These are phyloP conservation scores for Plasmodium knowlesi DNA, from an alignment of 169 alveolate genomes.

Conservation along the genomic window DNA sequence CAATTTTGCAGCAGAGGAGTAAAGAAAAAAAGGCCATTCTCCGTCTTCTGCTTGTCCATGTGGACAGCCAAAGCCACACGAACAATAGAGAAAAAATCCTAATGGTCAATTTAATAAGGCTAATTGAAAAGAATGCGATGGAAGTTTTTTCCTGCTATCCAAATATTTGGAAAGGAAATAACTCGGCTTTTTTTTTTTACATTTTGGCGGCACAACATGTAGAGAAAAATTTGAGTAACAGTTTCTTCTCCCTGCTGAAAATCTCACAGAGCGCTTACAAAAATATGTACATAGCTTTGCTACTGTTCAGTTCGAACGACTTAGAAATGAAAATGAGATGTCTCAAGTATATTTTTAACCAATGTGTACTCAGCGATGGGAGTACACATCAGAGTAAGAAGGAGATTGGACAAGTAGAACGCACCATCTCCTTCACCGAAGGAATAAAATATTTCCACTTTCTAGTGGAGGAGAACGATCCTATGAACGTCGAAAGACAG, in stretches of 20 bases:
- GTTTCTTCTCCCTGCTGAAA: constrained; percentile 11
- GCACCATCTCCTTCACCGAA: not conserved
- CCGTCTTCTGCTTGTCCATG: constrained; percentile 64
- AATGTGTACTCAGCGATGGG: constrained; percentile 5
- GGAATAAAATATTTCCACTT: constrained; percentile 4
- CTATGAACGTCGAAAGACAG: constrained; percentile 3
- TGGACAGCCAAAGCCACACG: constrained; percentile 61
- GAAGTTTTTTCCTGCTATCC: constrained; percentile 47
- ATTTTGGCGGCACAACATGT: constrained; percentile 27
- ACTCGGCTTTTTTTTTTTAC: constrained; percentile 54
- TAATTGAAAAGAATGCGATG: constrained; percentile 22
- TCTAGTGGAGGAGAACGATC: constrained; percentile 10
- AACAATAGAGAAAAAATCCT: constrained; percentile 54
- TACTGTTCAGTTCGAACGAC: constrained; percentile 22
- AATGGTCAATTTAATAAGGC: constrained; percentile 51
- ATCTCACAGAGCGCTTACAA: constrained; percentile 16
- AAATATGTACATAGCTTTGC: constrained; percentile 35
- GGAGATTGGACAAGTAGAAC: not conserved
- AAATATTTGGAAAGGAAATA: constrained; percentile 56
- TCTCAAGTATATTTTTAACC: constrained; percentile 21
- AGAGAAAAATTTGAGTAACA: constrained; percentile 18
- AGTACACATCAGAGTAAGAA: not conserved
- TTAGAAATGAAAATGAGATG: constrained; percentile 23
- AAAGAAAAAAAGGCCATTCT: constrained; percentile 12
- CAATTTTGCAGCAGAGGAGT: not conserved